Conservation (phyloP, 2,329 filamentous ascomycete species). For the Cercospora sp. region DNA sequence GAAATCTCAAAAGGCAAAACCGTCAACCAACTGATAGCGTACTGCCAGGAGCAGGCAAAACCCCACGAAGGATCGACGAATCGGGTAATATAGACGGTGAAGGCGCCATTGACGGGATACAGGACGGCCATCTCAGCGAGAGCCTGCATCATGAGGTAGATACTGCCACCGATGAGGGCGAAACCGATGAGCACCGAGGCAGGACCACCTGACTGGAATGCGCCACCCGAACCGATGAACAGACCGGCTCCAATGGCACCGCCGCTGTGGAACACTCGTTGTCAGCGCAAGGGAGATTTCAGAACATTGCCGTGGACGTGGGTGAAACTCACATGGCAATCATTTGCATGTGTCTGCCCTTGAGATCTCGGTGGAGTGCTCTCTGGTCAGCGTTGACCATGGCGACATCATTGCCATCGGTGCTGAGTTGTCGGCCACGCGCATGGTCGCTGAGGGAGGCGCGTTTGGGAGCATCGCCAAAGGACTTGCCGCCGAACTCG, state of each 20-base stretch:
- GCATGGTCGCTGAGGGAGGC: slow-evolving; percentile 20
- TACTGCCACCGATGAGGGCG: slow-evolving; percentile 41
- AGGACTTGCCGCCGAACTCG: slow-evolving; percentile 1
- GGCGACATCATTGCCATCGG: slow-evolving; percentile 17
- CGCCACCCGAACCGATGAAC: slow-evolving; percentile 53
- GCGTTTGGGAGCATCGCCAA: not conserved
- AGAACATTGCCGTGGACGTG: not conserved
- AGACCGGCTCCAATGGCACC: slow-evolving; percentile 53
- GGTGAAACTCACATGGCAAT: slow-evolving; percentile 35
- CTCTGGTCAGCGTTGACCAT: slow-evolving; percentile 26
- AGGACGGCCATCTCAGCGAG: slow-evolving; percentile 40
- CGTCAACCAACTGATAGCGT: slow-evolving; percentile 37
- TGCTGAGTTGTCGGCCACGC: slow-evolving; percentile 23
- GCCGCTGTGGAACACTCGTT: slow-evolving; percentile 12
- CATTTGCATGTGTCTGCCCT: slow-evolving; percentile 41
- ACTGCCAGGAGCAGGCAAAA: slow-evolving; percentile 37
- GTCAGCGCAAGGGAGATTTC: not conserved
- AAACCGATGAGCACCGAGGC: slow-evolving; percentile 50
- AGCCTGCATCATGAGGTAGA: slow-evolving; percentile 40
- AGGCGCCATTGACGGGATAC: slow-evolving; percentile 40
- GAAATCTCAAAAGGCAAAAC: slow-evolving; percentile 38
- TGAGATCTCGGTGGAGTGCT: slow-evolving; percentile 34
- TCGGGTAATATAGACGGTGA: slow-evolving; percentile 39
- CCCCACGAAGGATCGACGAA: slow-evolving; percentile 42
- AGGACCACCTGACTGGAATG: slow-evolving; percentile 52